Evolutionary conservation across 257 asterid genomes (phyloP).

Genomic region (Solanum acaule): DNA sequence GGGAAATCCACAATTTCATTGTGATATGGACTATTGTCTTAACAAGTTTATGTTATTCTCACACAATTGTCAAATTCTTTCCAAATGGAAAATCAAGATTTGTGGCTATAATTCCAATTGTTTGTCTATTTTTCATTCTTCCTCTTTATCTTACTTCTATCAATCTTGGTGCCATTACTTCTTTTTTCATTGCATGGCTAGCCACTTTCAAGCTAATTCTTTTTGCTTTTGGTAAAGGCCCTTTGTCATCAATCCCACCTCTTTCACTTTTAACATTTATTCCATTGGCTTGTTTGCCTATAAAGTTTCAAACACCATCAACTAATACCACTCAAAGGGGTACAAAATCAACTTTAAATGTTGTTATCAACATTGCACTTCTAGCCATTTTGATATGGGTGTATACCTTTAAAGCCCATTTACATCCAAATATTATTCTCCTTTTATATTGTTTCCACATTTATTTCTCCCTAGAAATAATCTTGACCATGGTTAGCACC

Average conservation of each 20-base stretch:
- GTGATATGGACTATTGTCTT: constrained; percentile 34
- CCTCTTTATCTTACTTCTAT: constrained; percentile 32
- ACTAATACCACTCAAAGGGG: not conserved
- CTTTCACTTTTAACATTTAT: constrained; percentile 30
- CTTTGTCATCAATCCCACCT: constrained; percentile 21
- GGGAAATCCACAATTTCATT: constrained; percentile 31
- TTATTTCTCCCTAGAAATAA: not conserved
- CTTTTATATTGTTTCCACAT: not conserved
- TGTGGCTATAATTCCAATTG: constrained; percentile 29
- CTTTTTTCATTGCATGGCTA: constrained; percentile 48
- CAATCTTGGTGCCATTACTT: constrained; percentile 17
- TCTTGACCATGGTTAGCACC: not conserved
- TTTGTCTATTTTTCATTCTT: constrained; percentile 24
- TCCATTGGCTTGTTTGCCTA: constrained; percentile 45
- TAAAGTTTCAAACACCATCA: constrained; percentile 13
- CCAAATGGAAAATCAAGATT: constrained; percentile 15
- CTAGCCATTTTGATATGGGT: constrained; percentile 2
- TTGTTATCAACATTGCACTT: constrained; percentile 5
- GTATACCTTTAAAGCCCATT: not conserved
- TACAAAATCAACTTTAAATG: constrained; percentile 3
- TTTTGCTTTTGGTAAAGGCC: constrained; percentile 38
- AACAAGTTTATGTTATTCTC: constrained; percentile 31
- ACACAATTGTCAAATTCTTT: constrained; percentile 9
- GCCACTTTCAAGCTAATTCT: constrained; percentile 45
- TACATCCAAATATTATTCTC: constrained; percentile 18